Base-by-base conservation (phyloP, 495 filamentous ascomycete species). In the Penicillium egyptiacum region DNA sequence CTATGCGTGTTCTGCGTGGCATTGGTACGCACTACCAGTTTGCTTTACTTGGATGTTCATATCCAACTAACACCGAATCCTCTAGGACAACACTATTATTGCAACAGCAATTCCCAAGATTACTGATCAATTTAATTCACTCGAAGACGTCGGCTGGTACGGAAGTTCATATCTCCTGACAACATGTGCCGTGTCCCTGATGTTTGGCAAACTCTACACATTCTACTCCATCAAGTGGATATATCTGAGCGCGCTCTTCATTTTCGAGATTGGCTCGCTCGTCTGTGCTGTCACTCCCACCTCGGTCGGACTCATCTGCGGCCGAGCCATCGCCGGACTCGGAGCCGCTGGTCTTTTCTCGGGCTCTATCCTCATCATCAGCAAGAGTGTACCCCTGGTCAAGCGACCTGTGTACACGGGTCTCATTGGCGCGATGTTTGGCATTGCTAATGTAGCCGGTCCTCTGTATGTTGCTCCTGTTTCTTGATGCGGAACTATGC, bases 251-350 rank as follows among this genome's bases (percentile, higher is more conserved):
- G 88, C 89, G 42, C 86, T 96, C 56, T 70, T 70, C 41, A 70
- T 96, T 60, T 96, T 97, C 70, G 91, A 96, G 63, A 45, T 95
- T 12, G 92, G 93, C n/a, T 89, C 85, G n/a, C 71, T 91, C 39
- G 74, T 96, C 58, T 96, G 91, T 68, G 92, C 83, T 25, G 81
- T 84, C 2, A 88, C 92, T 1, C 88, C 89, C 1, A 88, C 73
- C 51, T 92, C 88, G 1, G 75, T 83, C 0, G 83, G 83, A 4
- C 77, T 97, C 30, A 96, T 96, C 59, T 69, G 93, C 55, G 92
- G 93, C 11, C 86, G 93, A 26, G 91, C 92, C 12, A 77, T 96
- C 44, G 88, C 91, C 20, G 92, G 92, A 22, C 58, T 96, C n/a
- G 92, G 92, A 19, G 80, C 82, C 4, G 89, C 92, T 1, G 92